Percentiles rank a stretch among this genome's conserved stretches.
These are phyloP conservation scores for Kodamaea fungicola DNA, from an alignment of 1,139 yeast species.

Conservation along the genomic window DNA sequence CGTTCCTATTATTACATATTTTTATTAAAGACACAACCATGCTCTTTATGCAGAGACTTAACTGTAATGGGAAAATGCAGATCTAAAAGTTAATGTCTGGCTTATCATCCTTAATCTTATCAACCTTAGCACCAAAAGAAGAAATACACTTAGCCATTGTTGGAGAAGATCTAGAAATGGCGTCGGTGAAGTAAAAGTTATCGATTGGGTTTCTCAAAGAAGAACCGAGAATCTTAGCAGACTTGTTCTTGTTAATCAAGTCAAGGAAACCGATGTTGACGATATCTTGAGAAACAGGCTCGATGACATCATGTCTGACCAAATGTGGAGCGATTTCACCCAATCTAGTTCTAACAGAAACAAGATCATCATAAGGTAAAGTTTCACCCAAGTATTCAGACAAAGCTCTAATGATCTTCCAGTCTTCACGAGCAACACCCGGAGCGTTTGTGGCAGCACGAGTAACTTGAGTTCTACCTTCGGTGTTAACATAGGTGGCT, in stretches of 20 bases:
- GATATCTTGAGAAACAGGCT: constrained; percentile 59
- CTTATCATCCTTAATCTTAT: constrained; percentile 52
- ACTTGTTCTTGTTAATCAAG: constrained; percentile 36
- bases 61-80: background rate
- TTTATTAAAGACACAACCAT: background rate
- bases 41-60: background rate
- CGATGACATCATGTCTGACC: constrained; percentile 71
- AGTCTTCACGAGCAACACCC: constrained; percentile 88
- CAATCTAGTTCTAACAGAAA: constrained; percentile 67
- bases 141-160: constrained; percentile 85
- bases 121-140: constrained; percentile 63
- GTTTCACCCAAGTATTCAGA: constrained; percentile 72
- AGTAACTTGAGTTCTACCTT: constrained; percentile 83
- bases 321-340: constrained; percentile 81
- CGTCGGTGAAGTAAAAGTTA: constrained; percentile 86
- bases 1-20: background rate
- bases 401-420: constrained; percentile 84
- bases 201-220: constrained; percentile 67
- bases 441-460: constrained; percentile 92
- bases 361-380: constrained; percentile 75
- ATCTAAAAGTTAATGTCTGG: constrained; percentile 35
- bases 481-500: constrained; percentile 87
- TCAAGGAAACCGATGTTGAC: constrained; percentile 58
- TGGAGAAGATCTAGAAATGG: constrained; percentile 81
- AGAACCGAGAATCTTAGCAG: constrained; percentile 42